Percentiles rank a stretch among this genome's conserved stretches.
Conservation (phyloP, 129 eudicot species). For the Silybum marianum region DNA sequence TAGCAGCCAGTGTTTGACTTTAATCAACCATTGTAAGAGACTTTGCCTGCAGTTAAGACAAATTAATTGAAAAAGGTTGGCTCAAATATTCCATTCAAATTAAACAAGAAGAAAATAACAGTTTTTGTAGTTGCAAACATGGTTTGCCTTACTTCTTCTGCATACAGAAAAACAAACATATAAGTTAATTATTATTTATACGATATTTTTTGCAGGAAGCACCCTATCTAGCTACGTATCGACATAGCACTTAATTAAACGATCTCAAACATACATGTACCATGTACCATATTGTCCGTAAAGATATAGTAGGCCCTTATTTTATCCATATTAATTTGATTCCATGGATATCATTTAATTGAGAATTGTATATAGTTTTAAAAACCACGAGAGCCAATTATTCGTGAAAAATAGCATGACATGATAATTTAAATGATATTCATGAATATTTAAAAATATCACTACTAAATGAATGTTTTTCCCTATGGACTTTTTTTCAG, state of each 20-base stretch:
- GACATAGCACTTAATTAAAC: not conserved
- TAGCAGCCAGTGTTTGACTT: constrained; percentile 37
- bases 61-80: constrained; percentile 19
- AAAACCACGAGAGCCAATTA: too few species aligned
- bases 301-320: not conserved
- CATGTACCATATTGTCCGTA: not conserved
- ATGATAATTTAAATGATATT: too few species aligned
- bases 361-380: too few species aligned
- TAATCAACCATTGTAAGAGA: constrained; percentile 27
- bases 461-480: too few species aligned
- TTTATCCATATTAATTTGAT: too few species aligned
- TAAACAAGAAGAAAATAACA: constrained; percentile 30
- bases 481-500: too few species aligned
- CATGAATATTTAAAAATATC: not conserved
- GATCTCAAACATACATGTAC: not conserved
- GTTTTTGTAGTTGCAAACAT: constrained; percentile 14
- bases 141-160: not conserved
- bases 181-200: not conserved
- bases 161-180: not conserved
- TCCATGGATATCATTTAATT: too few species aligned
- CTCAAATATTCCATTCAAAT: constrained; percentile 20
- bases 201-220: not conserved
- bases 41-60: constrained; percentile 35
- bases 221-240: not conserved
- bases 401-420: not conserved